A percentile compares a stretch with the other conserved stretches of the same genome.
Conservation (phyloP, 129 eudicot genomes). For the Logfia minima region DNA sequence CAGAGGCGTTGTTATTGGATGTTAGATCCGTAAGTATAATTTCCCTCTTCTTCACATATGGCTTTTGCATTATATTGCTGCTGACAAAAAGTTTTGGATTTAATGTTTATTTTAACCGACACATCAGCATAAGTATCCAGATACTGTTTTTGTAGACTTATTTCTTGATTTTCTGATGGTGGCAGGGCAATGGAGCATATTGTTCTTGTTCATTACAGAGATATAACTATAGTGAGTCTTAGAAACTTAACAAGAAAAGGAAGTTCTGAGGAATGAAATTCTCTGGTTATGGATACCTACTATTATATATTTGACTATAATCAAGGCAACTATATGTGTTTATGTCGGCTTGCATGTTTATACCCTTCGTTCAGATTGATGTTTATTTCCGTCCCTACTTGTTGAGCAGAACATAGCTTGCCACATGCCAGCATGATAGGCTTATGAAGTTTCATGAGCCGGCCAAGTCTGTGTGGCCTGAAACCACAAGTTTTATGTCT, state of each 20-base stretch:
- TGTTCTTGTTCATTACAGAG: slow-evolving; percentile 99
- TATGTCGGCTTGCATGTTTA: neutral
- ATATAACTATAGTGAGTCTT: slow-evolving; percentile 61
- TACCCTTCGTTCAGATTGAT: neutral
- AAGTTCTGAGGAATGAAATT: slow-evolving; percentile 1
- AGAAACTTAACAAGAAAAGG: neutral
- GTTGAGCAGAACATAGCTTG: slow-evolving; percentile 10
- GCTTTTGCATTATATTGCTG: slow-evolving; percentile 7
- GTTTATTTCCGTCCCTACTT: neutral
- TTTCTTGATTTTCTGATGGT: slow-evolving; percentile 13
- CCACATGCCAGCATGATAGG: neutral
- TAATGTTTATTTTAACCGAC: neutral
- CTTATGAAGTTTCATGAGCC: neutral
- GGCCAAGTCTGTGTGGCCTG: slow-evolving; percentile 11
- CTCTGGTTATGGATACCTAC: neutral
- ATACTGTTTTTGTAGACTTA: slow-evolving; percentile 10
- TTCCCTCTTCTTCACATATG: slow-evolving; percentile 2
- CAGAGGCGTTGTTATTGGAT: slow-evolving; percentile 99
- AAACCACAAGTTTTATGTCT: neutral
- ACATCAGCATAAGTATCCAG: neutral
- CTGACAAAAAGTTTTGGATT: slow-evolving; percentile 2
- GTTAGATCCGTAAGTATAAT: slow-evolving; percentile 74
- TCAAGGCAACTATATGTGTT: neutral
- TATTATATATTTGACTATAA: neutral
- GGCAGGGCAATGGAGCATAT: slow-evolving; percentile 89